phyloP scores from a whole-genome alignment of 495 filamentous ascomycete genomes.

The Penicillium pulvis region DNA sequence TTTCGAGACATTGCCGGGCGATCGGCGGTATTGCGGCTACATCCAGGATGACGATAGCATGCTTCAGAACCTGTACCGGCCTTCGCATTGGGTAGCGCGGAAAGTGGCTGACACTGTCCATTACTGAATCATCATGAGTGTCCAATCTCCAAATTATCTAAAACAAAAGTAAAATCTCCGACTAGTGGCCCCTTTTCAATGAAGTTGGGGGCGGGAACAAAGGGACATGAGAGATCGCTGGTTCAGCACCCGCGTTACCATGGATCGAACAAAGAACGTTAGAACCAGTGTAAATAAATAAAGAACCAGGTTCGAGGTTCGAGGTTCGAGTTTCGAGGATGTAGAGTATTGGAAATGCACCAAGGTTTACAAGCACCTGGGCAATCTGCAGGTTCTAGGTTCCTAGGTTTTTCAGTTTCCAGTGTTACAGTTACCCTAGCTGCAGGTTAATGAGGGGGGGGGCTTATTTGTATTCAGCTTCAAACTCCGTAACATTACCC shows the following conservation, averaged over 20 bases:
- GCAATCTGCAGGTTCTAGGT: neutral
- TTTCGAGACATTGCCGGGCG: slow-evolving; percentile 54
- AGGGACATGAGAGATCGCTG: slow-evolving; percentile 3
- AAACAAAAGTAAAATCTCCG: neutral
- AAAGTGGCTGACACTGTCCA: slow-evolving; percentile 43
- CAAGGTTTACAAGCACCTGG: no score
- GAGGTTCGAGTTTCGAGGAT: no score
- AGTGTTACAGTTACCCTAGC: neutral
- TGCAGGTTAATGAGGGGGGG: neutral
- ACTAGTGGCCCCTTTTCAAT: neutral
- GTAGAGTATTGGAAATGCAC: no score
- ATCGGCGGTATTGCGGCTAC: slow-evolving; percentile 69
- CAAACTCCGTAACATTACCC: neutral
- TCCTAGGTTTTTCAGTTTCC: neutral
- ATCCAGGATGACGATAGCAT: slow-evolving; percentile 83
- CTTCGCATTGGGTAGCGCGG: slow-evolving; percentile 81
- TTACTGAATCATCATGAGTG: neutral
- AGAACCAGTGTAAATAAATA: neutral
- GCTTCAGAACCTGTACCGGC: slow-evolving; percentile 77
- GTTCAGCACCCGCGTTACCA: slow-evolving; percentile 3
- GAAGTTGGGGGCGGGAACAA: slow-evolving; percentile 16
- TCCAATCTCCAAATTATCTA: neutral
- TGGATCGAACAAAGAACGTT: slow-evolving; percentile 5
- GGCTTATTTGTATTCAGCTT: neutral
- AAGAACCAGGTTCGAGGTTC: neutral